Evolutionary conservation across 1,284 basidiomycete genomes (phyloP).

Genomic region (Mycena sp.): DNA sequence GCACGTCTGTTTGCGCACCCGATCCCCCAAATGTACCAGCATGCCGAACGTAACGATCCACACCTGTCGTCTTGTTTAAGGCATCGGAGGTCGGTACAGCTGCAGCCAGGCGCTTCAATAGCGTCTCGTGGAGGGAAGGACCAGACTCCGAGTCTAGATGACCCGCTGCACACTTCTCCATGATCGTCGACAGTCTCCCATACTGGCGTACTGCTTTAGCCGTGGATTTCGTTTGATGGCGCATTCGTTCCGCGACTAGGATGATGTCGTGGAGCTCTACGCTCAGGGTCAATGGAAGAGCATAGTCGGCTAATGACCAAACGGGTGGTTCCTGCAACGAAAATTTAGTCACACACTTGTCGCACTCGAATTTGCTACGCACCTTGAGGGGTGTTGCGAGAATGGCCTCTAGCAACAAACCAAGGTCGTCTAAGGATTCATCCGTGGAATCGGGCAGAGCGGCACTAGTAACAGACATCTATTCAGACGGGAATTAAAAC

Average conservation of each 20-base stretch:
- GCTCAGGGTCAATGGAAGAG: not conserved
- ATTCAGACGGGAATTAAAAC: too few relatives aligned
- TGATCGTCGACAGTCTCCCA: not conserved
- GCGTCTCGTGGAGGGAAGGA: not conserved
- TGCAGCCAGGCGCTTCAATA: not conserved
- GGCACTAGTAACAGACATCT: not conserved
- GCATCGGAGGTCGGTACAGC: too few relatives aligned
- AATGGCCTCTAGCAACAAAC: not conserved
- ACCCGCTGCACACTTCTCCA: not conserved
- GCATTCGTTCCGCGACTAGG: not conserved
- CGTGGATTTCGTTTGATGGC: slow-evolving; percentile 6
- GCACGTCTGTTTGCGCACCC: not conserved
- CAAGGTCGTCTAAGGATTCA: not conserved
- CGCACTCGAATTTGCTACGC: too few relatives aligned
- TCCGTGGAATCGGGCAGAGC: slow-evolving; percentile 8
- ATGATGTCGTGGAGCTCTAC: not conserved
- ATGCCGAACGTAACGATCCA: too few relatives aligned
- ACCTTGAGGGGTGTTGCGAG: too few relatives aligned
- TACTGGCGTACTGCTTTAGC: not conserved
- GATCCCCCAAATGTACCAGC: not conserved
- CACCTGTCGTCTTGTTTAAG: too few relatives aligned
- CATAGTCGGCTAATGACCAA: not conserved
- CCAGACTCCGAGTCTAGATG: not conserved
- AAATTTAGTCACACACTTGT: too few relatives aligned
- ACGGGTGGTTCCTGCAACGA: too few relatives aligned